phyloP scores from a whole-genome alignment of 148 eudicot genomes.

The Vaccinium darrowii region DNA sequence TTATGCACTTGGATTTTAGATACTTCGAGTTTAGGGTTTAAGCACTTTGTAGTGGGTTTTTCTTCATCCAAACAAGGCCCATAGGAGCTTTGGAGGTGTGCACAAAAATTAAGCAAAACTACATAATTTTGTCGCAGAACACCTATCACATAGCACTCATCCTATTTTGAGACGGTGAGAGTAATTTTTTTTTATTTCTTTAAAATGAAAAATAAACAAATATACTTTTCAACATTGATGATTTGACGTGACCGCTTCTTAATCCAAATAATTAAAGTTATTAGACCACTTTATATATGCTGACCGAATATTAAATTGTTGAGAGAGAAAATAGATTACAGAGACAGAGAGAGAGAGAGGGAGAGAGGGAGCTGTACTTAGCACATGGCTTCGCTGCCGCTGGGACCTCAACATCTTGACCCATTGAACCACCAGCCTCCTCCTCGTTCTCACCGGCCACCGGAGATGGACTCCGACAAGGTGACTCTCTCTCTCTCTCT shows the following conservation, averaged over 20 bases:
- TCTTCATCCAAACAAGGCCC: no score
- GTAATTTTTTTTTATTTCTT: no score
- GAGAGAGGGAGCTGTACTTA: constrained; percentile 12
- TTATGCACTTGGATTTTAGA: no score
- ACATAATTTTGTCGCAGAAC: no score
- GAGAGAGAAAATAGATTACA: background rate
- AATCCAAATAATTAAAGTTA: background rate
- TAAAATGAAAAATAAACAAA: no score
- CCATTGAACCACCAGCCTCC: constrained; percentile 19
- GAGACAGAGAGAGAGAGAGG: background rate
- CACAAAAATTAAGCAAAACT: no score
- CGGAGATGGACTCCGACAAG: constrained; percentile 42
- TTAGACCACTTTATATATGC: background rate
- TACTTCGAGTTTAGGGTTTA: no score
- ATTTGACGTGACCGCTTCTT: background rate
- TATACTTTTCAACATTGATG: no score
- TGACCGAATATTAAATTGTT: background rate
- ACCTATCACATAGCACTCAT: no score
- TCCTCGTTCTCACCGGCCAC: constrained; percentile 26
- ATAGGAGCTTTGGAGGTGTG: no score
- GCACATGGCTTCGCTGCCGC: constrained; percentile 55
- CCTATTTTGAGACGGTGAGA: no score
- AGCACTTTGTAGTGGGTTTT: no score
- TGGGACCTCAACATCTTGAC: constrained; percentile 43
- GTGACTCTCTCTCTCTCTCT: constrained; percentile 16